These are phyloP conservation scores for Pecoramyces ruminantium DNA, from an alignment of 192 early-diverging fungal genomes.

Conservation along the genomic window DNA sequence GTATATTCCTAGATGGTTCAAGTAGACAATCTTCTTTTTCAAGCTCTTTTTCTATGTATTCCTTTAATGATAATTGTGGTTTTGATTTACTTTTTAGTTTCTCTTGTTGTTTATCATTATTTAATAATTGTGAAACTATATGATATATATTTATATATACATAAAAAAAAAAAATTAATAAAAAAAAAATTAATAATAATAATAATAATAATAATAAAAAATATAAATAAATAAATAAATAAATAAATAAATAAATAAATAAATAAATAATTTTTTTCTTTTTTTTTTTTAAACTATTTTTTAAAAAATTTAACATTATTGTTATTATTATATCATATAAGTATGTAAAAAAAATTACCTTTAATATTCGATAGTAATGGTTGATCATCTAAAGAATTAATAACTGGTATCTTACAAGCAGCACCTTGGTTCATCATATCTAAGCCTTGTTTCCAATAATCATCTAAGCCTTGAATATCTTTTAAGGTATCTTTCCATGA, in stretches of 20 bases:
- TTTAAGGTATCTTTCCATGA: conserved; percentile 41
- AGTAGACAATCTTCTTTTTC: background rate
- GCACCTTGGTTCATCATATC: conserved; percentile 42
- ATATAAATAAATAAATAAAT: too few species aligned
- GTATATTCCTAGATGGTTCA: background rate
- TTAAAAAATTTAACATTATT: too few species aligned
- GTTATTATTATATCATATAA: too few species aligned
- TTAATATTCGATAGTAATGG: background rate
- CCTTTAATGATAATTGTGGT: background rate
- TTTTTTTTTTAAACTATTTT: too few species aligned
- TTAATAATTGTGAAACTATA: background rate
- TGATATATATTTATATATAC: too few species aligned
- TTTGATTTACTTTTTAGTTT: background rate
- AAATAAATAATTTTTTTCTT: too few species aligned
- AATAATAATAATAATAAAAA: too few species aligned
- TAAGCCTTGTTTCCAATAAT: conserved; percentile 43
- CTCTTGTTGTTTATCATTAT: background rate
- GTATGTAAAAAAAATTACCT: background rate
- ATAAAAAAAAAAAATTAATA: too few species aligned
- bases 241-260: too few species aligned
- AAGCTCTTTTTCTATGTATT: background rate
- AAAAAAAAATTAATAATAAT: too few species aligned
- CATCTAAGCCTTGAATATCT: conserved; percentile 17
- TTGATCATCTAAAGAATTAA: background rate
- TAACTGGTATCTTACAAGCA: background rate